Percentiles rank a stretch among this genome's conserved stretches.
phyloP scores from a whole-genome alignment of 345 rosid genomes.

The Eucalyptus tenuipes region DNA sequence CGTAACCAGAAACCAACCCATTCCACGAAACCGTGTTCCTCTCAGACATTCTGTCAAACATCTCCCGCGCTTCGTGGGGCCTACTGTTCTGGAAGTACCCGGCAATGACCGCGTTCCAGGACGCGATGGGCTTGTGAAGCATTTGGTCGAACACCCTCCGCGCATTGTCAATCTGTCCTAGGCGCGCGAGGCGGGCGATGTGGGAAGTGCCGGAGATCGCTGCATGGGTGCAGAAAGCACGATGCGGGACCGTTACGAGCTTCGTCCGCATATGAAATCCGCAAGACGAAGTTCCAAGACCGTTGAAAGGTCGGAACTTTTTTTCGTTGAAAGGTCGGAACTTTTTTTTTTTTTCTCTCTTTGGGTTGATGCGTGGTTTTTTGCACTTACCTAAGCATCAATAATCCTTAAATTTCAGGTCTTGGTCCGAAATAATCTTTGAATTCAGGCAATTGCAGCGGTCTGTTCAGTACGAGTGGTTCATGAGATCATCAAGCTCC shows the following conservation, averaged over 20 bases:
- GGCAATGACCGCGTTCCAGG: slow-evolving; percentile 60
- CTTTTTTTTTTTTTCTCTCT: background rate
- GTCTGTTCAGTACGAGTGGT: background rate
- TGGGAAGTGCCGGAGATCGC: slow-evolving; percentile 12
- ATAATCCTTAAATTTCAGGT: background rate
- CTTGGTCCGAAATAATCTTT: background rate
- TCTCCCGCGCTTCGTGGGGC: slow-evolving; percentile 28
- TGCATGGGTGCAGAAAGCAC: slow-evolving; percentile 12
- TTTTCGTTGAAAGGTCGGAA: background rate
- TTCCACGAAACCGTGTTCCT: slow-evolving; percentile 68
- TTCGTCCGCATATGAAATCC: slow-evolving; percentile 13
- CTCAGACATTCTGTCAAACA: slow-evolving; percentile 64
- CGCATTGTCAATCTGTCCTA: slow-evolving; percentile 45
- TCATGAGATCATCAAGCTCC: too few relatives aligned
- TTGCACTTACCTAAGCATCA: background rate
- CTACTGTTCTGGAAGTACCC: slow-evolving; percentile 44
- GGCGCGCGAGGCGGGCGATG: slow-evolving; percentile 35
- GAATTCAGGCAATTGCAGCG: background rate
- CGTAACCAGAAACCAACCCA: slow-evolving; percentile 54
- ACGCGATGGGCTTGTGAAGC: slow-evolving; percentile 19
- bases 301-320: background rate
- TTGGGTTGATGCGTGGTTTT: background rate
- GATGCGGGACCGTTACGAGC: slow-evolving; percentile 5
- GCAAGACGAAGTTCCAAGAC: background rate
- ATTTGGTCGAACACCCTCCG: slow-evolving; percentile 46